phyloP scores from a whole-genome alignment of 805 yeast genomes.

The Ogataea neopini region DNA sequence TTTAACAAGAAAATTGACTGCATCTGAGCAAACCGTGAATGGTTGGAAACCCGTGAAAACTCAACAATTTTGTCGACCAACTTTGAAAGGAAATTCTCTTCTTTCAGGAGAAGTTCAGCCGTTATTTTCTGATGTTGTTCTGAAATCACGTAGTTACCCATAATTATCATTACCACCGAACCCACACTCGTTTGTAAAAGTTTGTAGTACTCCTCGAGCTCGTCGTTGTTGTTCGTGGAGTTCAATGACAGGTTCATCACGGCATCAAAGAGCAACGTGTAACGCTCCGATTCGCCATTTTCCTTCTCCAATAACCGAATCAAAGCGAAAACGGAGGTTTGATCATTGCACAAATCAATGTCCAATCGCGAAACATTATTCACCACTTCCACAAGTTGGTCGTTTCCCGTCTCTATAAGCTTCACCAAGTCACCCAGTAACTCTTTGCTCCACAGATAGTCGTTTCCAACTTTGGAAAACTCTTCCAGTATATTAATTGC shows the following conservation, averaged over 20 bases:
- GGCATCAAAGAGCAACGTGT: conserved; percentile 10
- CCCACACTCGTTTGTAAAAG: conserved; percentile 1
- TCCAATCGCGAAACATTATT: conserved; percentile 10
- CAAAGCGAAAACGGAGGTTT: conserved; percentile 6
- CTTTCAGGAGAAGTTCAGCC: conserved; percentile 2
- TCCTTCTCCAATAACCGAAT: conserved; percentile 1
- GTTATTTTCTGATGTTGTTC: conserved; percentile 8
- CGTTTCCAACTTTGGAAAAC: not conserved
- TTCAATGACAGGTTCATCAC: conserved; percentile 22
- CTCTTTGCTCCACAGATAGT: not conserved
- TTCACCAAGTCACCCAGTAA: not conserved
- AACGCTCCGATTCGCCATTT: not conserved
- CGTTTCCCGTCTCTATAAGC: not conserved
- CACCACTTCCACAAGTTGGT: conserved; percentile 4
- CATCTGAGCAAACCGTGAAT: conserved; percentile 8
- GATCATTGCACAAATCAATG: conserved; percentile 14
- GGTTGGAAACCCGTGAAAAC: not conserved
- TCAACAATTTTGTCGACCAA: conserved; percentile 4
- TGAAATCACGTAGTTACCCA: conserved; percentile 21
- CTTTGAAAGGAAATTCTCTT: conserved; percentile 4
- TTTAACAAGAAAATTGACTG: conserved; percentile 16
- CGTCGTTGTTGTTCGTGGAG: conserved; percentile 14
- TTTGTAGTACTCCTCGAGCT: conserved; percentile 11
- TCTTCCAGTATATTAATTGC: conserved; percentile 15
- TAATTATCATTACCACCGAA: conserved; percentile 18